Conservation (phyloP, 331 rosid genomes). For the Quercus tomentella region DNA sequence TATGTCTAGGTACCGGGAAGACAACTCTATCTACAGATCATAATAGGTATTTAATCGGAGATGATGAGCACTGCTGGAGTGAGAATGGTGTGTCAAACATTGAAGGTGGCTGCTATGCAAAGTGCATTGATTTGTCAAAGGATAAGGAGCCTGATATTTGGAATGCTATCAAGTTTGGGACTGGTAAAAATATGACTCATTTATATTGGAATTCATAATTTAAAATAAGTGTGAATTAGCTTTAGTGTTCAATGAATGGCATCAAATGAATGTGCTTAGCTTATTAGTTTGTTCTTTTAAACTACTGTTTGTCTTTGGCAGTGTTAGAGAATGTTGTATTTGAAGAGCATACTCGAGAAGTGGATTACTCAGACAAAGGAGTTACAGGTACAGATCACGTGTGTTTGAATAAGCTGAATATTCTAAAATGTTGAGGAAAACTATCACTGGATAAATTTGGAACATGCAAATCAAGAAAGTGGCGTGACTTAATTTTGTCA, state of each 20-base stretch:
- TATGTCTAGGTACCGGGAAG: slow-evolving; percentile 75
- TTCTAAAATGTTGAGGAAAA: no score
- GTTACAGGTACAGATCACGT: slow-evolving; percentile 64
- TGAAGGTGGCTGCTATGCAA: slow-evolving; percentile 99
- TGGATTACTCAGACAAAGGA: slow-evolving; percentile 74
- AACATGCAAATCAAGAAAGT: neutral
- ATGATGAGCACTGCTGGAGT: slow-evolving; percentile 94
- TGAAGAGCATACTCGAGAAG: slow-evolving; percentile 84
- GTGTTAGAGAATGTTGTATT: slow-evolving; percentile 89
- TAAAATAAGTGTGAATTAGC: no score
- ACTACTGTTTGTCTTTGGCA: slow-evolving; percentile 14
- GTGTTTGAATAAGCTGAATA: neutral
- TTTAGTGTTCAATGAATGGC: no score
- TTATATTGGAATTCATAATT: no score
- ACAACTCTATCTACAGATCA: slow-evolving; percentile 91
- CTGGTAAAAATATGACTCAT: slow-evolving; percentile 47
- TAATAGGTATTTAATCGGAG: slow-evolving; percentile 82
- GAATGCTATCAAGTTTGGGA: slow-evolving; percentile 94
- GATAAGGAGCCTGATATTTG: slow-evolving; percentile 95
- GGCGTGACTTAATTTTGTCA: neutral
- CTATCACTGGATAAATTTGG: no score
- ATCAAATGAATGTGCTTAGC: neutral
- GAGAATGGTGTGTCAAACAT: slow-evolving; percentile 86
- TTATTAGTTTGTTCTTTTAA: neutral
- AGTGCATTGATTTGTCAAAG: slow-evolving; percentile 73